Base-by-base conservation (phyloP, 2,329 filamentous ascomycete species). In the Cordyceps cateniannulata region DNA sequence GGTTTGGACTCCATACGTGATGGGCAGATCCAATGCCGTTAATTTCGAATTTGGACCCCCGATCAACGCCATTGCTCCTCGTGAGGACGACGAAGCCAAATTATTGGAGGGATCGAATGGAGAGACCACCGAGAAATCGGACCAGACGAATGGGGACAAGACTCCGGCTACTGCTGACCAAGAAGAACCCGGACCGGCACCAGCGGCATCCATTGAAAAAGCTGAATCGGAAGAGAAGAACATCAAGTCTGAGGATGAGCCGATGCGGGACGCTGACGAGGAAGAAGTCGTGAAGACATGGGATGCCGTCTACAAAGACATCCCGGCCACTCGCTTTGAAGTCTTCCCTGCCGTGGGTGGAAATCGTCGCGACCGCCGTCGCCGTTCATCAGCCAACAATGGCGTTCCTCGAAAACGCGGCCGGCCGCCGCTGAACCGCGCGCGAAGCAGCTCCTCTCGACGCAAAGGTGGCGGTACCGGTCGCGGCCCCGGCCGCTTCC, bases 1-100 rank as follows among this genome's bases (percentile, higher is more conserved):
- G 27, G 88, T 93, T 12, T 99, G 95, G 95, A 97, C 93, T 16
- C 95, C 95, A 0, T 99, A 96, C 71, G 87, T 98, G 47, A 98
- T 97, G 92, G 93, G 95, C 27, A 86, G 91, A 64, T 88, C 85
- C 72, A 93, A 89, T 66, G 85, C 89, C 40, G 88, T 88, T 4
- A 90, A 91, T 68, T 93, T 95, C 67, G 91, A 96, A 69, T 84
- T 92, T 54, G 90, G 87, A 6, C 90, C 90, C 6, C 83, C 88
- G 7, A 78, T 98, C 60, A 93, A 91, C 65, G 89, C 93, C 1
- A 90, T 98, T 59, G 93, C 93, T 14, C 91, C 89, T 5, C 85
- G 93, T 40, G 92, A 96, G 63, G 92, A 91, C 24, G 85, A 88
- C 7, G 83, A 84, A 62, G 72, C 72, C 12, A 75, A 71, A 63